These are phyloP conservation scores for Euptelea pleiosperma DNA, from an alignment of 164 flowering plant genomes.

Conservation along the genomic window DNA sequence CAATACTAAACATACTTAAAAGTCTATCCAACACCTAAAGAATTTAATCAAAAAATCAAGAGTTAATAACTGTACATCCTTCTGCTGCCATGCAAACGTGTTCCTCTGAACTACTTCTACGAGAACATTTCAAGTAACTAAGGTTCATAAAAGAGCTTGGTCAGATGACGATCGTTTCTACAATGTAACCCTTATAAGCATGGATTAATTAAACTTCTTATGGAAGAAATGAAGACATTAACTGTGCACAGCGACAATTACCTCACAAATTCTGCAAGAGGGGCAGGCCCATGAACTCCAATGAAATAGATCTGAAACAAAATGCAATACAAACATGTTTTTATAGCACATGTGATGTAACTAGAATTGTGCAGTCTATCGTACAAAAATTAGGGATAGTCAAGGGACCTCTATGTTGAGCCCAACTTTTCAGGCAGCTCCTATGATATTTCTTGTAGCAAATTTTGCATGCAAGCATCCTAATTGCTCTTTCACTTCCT, in stretches of 20 bases:
- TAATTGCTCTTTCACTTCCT: conserved; percentile 80
- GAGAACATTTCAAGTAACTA: no score
- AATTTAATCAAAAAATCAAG: no score
- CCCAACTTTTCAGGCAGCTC: conserved; percentile 84
- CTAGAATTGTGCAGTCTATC: background rate
- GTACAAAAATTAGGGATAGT: conserved; percentile 1
- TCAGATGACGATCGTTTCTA: no score
- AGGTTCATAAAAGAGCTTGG: no score
- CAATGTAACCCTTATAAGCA: no score
- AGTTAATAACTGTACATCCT: no score
- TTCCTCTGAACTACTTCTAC: no score
- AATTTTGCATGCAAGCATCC: conserved; percentile 82
- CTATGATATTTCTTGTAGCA: conserved; percentile 94
- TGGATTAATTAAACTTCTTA: no score
- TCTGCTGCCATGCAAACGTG: no score
- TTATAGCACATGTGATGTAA: background rate
- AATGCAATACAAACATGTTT: conserved; percentile 5
- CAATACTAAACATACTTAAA: no score
- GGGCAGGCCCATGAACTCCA: conserved; percentile 98
- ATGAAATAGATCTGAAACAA: conserved; percentile 80
- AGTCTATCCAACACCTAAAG: no score
- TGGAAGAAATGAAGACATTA: background rate
- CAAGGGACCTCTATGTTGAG: conserved; percentile 70
- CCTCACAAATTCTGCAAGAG: conserved; percentile 94
- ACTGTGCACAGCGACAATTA: conserved; percentile 17